Conservation (phyloP, 768 basidiomycete genomes). For the Tylopilus subfusipes region DNA sequence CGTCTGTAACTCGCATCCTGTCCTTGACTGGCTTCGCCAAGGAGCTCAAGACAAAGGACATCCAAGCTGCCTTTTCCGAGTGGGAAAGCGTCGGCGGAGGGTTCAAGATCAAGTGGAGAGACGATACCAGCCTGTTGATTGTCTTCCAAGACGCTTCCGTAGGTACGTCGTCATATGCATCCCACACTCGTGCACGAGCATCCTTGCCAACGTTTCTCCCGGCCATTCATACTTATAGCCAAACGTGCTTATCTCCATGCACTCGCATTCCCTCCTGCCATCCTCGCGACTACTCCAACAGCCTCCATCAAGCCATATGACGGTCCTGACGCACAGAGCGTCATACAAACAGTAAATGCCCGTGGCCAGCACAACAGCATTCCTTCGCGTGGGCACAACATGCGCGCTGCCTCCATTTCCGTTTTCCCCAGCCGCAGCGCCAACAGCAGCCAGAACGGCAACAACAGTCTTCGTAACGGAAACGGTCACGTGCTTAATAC, state of each 20-base stretch:
- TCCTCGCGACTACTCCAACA: conserved; percentile 50
- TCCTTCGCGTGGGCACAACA: conserved; percentile 68
- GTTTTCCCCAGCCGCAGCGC: conserved; percentile 54
- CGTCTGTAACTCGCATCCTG: conserved; percentile 94
- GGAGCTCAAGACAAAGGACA: conserved; percentile 96
- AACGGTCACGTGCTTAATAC: conserved; percentile 37
- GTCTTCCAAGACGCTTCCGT: conserved; percentile 89
- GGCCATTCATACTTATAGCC: conserved; percentile 13
- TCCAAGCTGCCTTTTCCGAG: conserved; percentile 85
- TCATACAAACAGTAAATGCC: conserved; percentile 81
- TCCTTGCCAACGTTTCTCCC: background rate
- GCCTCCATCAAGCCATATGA: conserved; percentile 88
- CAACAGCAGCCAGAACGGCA: conserved; percentile 36
- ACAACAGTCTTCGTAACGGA: conserved; percentile 23
- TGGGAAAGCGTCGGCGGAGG: conserved; percentile 86
- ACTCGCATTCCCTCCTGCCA: conserved; percentile 75
- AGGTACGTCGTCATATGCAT: conserved; percentile 57
- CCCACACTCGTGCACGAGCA: background rate
- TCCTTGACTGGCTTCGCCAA: conserved; percentile 89
- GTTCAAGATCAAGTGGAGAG: conserved; percentile 98
- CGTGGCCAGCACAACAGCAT: conserved; percentile 60
- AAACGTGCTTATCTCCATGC: conserved; percentile 70
- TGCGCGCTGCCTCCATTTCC: conserved; percentile 64
- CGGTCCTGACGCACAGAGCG: conserved; percentile 83
- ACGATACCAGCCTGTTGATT: conserved; percentile 92